Evolutionary conservation across 352 stramenopile species (phyloP).

Genomic region (Globisporangium acanthophoron): DNA sequence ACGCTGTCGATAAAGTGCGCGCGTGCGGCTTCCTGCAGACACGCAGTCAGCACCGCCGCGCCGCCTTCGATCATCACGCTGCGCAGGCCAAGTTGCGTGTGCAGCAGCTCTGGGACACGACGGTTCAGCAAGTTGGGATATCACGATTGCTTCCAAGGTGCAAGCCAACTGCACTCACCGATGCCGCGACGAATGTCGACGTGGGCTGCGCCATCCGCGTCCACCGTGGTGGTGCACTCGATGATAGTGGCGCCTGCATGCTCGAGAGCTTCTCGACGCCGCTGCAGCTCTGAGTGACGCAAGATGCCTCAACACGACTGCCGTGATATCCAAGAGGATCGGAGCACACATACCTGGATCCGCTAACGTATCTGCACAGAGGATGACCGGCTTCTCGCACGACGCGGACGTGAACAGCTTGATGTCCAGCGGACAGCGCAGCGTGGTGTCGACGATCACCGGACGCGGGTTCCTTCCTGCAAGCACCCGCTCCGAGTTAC

Average conservation of each 20-base stretch:
- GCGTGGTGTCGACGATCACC: slow-evolving; percentile 66
- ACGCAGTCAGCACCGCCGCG: slow-evolving; percentile 68
- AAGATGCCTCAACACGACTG: neutral
- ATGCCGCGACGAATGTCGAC: slow-evolving; percentile 60
- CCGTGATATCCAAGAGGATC: neutral
- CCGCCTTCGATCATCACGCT: slow-evolving; percentile 86
- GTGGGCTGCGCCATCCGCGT: slow-evolving; percentile 16
- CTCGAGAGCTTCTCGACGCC: slow-evolving; percentile 34
- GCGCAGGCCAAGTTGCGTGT: slow-evolving; percentile 26
- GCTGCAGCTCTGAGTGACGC: slow-evolving; percentile 21
- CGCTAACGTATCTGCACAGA: slow-evolving; percentile 27
- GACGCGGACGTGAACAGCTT: slow-evolving; percentile 71
- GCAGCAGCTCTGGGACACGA: slow-evolving; percentile 10
- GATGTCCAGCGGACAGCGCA: slow-evolving; percentile 59
- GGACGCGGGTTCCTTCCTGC: slow-evolving; percentile 58
- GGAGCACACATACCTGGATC: slow-evolving; percentile 13
- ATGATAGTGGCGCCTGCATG: slow-evolving; percentile 38
- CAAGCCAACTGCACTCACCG: slow-evolving; percentile 21
- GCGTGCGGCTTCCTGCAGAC: slow-evolving; percentile 31
- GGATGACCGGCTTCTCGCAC: slow-evolving; percentile 68
- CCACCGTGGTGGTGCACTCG: slow-evolving; percentile 20
- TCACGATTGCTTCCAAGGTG: neutral
- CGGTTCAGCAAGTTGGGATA: neutral
- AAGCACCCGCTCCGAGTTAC: neutral
- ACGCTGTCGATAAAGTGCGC: slow-evolving; percentile 55